Base-by-base conservation (phyloP, 2,329 filamentous ascomycete species). In the Microsporum canis region DNA sequence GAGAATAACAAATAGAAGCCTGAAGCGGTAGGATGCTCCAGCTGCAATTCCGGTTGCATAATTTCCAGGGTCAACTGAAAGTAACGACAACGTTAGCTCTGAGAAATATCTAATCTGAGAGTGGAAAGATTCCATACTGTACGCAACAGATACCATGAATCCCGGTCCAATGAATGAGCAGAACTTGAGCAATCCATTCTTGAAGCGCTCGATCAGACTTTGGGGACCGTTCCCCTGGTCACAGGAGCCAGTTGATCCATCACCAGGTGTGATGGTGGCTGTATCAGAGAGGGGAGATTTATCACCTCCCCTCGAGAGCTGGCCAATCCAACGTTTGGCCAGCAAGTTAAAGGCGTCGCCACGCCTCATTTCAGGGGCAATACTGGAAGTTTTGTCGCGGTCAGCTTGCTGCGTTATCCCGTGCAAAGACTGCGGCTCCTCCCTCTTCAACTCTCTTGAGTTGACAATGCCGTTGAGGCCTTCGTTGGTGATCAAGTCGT, bases 381-480 rank as follows among this genome's bases (percentile, higher is more conserved):
- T 36, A 12, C 12, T 36, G 6, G 10, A 29, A 34, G 10, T 34
- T 7, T 34, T 36, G 7, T 36, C 51, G 8, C 51, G 51, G 7
- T 38, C 31, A 23, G 31, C 31, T 17, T 10, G 12, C 33, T 55
- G 31, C 23, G 33, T 36, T 55, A n/a, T 7, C 4, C 51, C 51
- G 31, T 55, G 29, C 5, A 55, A 36, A 6, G 51, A 55, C 31
- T 23, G 68, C 63, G 72, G 68, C 63, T 73, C 70, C 64, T 75
- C 72, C 60, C 77, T 77, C 66, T 79, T 74, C 63, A 79, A 75
- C n/a, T 78, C 73, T 65, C 83, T 76, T 1, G 79, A 75, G 69
- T 85, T 86, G 43, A 80, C 81, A 62, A 84, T 78, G 36, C 81
- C 80, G 69, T 84, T 84, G 61, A 87, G 73, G 67, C 86, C 84